Base-by-base conservation (phyloP, 2,329 filamentous ascomycete species). In the Penicillium sumatraense region DNA sequence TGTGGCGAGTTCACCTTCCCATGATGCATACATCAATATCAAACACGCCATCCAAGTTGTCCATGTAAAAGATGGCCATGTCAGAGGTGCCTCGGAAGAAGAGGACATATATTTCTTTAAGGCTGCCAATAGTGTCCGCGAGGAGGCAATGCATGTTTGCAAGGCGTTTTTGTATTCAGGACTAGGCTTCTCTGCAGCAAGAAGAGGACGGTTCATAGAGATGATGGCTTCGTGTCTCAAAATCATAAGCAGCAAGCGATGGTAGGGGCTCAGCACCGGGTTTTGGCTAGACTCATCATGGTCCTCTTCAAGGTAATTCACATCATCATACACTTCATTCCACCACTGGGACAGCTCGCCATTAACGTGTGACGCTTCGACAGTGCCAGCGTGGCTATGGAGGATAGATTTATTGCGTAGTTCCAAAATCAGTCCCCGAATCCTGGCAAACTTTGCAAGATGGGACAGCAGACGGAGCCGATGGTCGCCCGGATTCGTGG, bases 31-130 rank as follows among this genome's bases (percentile, higher is more conserved):
- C 3, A 81, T 75, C 3, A 83, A 62, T 18, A 83, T 77, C 35
- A 83, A 80, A 1, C 78, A 78, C 53, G 80, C 81, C 59, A 83
- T 83, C 81, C 81, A 83, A 0, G 80, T 72, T 1, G 76, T 77
- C 80, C 81, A 83, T 0, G 80, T 83, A 35, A 81, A 81, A 0
- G 80, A 80, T 2, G 80, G 80, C 79, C 80, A 82, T 0, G 80
- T 65, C 21, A 83, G 64, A 0, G 78, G 74, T 6, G 26, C 57
- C 52, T 53, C 35, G 16, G 29, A 57, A 6, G 29, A 33, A 41
- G 41, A 54, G 33, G 57, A 66, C 57, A 57, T 63, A 48, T 65
- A 66, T 49, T 54, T 75, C 27, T 56, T 75, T 24, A 81, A 63
- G 0, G 72, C 71, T 5, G 72, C 77, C 7, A 82, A 75, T 20